Evolutionary conservation across 2,329 filamentous ascomycete species (phyloP), one percentile per base, ranked within the genome.

Genomic region (Pyrenochaeta sp.): DNA sequence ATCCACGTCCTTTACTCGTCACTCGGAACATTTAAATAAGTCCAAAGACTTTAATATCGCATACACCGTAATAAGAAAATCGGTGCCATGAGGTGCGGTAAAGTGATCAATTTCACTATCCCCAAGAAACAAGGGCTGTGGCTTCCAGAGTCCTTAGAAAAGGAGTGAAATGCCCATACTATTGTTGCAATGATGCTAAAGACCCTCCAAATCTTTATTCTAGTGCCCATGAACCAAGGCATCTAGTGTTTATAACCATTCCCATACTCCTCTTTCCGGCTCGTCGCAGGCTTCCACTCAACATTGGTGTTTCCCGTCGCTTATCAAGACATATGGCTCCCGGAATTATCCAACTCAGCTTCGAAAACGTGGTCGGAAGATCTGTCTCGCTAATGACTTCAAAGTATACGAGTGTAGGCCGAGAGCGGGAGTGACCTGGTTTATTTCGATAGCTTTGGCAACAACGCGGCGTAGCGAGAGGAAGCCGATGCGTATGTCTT

Each of bases 291-390:
- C 63, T 76, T 77, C 84, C 84, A 87, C 65, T 87, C 84, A 58
- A 81, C n/a, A 86, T 59, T 86, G 83, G 65, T 84, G 77, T 54
- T 79, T 77, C 2, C 84, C 84, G 51, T 80, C 83, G 79, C 49
- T 77, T 73, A 60, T 88, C 83, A 61, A 81, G n/a, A 89, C 72
- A 80, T 81, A 65, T 89, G 85, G 24, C 79, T 77, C 0, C 86
- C 86, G 62, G 89, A 89, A 59, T 84, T 88, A 61, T 89, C 85
- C 64, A 89, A 71, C 71, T 89, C 79, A 0, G 85, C 85, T 68
- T 89, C 85, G 72, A 85, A 60, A 89, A 88, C 43, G 81, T 78
- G 3, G 85, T 88, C 0, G 86, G 86, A 21, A 89, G 65, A 45
- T 79, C 77, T 3, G 78, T 81, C 11, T 80, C 80, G 1, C 77